A percentile compares a stretch with the other conserved stretches of the same genome.
These are phyloP conservation scores for Pyricularia grisea DNA, from an alignment of 2,329 filamentous ascomycete genomes.

Conservation along the genomic window DNA sequence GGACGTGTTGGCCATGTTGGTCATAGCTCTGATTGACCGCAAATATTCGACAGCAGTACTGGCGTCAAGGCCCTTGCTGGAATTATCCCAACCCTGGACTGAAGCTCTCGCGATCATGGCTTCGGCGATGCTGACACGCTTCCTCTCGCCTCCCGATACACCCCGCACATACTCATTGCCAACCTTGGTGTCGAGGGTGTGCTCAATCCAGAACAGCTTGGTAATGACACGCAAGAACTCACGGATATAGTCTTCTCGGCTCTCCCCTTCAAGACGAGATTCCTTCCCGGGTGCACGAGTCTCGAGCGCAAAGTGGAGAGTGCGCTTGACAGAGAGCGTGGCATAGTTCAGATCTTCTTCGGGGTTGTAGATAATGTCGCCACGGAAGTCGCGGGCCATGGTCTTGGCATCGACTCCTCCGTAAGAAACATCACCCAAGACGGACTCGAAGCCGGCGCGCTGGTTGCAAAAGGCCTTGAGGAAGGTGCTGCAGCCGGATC, in stretches of 20 bases:
- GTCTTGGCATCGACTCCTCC: conserved; percentile 35
- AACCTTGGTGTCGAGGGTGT: conserved; percentile 57
- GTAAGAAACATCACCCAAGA: conserved; percentile 57
- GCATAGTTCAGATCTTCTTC: conserved; percentile 63
- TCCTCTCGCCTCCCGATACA: conserved; percentile 56
- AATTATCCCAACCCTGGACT: conserved; percentile 66
- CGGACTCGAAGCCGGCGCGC: conserved; percentile 50
- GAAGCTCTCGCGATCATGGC: conserved; percentile 51
- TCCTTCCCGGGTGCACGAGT: conserved; percentile 36
- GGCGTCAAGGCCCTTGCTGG: conserved; percentile 55
- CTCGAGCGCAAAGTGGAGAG: conserved; percentile 49
- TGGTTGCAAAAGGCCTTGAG: conserved; percentile 61
- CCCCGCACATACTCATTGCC: conserved; percentile 56
- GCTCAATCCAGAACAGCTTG: conserved; percentile 95
- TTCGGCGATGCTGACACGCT: conserved; percentile 70
- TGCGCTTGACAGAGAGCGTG: conserved; percentile 57
- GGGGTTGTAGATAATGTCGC: conserved; percentile 45
- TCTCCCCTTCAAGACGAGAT: conserved; percentile 10
- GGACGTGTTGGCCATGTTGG: conserved; percentile 52
- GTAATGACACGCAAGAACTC: conserved; percentile 80
- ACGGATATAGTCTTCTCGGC: conserved; percentile 51
- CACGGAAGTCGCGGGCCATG: conserved; percentile 27
- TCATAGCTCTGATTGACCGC: conserved; percentile 54
- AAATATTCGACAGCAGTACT: conserved; percentile 59
- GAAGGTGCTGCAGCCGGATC: conserved; percentile 46